These are phyloP conservation scores for Syzygium aqueum DNA, from an alignment of 345 rosid genomes.

Conservation along the genomic window DNA sequence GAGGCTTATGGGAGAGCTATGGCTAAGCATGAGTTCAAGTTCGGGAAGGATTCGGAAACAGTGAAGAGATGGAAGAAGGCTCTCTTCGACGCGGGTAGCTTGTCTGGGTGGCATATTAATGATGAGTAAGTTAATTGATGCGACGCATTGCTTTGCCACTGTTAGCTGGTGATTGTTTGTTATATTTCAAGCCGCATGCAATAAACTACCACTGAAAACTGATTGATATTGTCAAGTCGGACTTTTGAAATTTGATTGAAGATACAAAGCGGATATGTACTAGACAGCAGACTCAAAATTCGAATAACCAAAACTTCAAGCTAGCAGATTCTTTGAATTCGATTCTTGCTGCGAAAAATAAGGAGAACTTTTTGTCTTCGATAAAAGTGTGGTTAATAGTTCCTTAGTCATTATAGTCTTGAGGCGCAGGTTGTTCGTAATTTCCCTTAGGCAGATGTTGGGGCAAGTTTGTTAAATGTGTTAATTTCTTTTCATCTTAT, in stretches of 20 bases:
- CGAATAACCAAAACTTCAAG: background rate
- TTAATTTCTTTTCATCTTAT: background rate
- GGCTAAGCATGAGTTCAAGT: rapidly evolving
- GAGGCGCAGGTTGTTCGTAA: rapidly evolving
- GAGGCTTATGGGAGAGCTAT: no score
- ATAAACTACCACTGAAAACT: background rate
- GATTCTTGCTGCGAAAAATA: background rate
- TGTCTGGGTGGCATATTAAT: background rate
- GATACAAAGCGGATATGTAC: background rate
- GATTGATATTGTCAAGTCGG: background rate
- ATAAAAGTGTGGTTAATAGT: background rate
- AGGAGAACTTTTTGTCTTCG: background rate
- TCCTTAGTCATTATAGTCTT: background rate
- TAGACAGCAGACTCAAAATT: rapidly evolving
- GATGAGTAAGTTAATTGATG: background rate
- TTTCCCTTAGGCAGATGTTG: no score
- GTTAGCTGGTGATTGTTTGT: background rate
- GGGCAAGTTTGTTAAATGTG: background rate
- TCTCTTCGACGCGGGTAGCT: rapidly evolving
- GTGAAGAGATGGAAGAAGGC: background rate
- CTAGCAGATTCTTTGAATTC: background rate
- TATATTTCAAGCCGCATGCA: background rate
- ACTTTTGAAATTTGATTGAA: background rate
- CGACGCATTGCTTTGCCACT: background rate
- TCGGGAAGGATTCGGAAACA: rapidly evolving